phyloP scores from a whole-genome alignment of 257 asterid species.

The Penstemon davidsonii region DNA sequence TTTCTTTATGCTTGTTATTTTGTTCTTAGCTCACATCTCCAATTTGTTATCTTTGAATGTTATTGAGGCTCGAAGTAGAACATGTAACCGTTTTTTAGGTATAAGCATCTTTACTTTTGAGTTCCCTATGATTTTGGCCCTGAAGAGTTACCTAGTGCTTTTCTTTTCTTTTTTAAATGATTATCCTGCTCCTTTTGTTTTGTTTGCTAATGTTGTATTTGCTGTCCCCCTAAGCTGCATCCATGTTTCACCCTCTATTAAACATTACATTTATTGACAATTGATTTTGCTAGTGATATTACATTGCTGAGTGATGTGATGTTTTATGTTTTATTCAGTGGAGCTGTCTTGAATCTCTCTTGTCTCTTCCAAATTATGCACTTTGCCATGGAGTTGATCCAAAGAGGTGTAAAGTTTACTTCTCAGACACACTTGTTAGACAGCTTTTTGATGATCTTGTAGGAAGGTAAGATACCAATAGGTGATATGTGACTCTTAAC shows the following conservation, averaged over 20 bases:
- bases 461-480: constrained; percentile 53
- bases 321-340: constrained; percentile 51
- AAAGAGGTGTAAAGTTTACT: constrained; percentile 36
- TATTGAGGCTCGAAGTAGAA: constrained; percentile 16
- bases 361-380: constrained; percentile 59
- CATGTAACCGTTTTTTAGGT: neutral
- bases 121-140: constrained; percentile 6
- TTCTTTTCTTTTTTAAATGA: neutral
- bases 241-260: constrained; percentile 14
- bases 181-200: neutral
- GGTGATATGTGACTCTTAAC: constrained; percentile 7
- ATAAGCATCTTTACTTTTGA: constrained; percentile 16
- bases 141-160: neutral
- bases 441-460: constrained; percentile 69
- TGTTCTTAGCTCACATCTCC: neutral
- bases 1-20: constrained; percentile 1
- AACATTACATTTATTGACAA: constrained; percentile 14
- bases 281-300: constrained; percentile 17
- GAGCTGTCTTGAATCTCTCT: constrained; percentile 74
- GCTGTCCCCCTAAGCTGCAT: constrained; percentile 18
- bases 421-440: constrained; percentile 49
- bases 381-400: constrained; percentile 41
- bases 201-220: constrained; percentile 3
- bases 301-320: constrained; percentile 23
- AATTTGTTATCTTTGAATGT: constrained; percentile 10